Percentiles rank a stretch among this genome's conserved stretches.
These are phyloP conservation scores for Plantago major DNA, from an alignment of 257 asterid genomes.

Conservation along the genomic window DNA sequence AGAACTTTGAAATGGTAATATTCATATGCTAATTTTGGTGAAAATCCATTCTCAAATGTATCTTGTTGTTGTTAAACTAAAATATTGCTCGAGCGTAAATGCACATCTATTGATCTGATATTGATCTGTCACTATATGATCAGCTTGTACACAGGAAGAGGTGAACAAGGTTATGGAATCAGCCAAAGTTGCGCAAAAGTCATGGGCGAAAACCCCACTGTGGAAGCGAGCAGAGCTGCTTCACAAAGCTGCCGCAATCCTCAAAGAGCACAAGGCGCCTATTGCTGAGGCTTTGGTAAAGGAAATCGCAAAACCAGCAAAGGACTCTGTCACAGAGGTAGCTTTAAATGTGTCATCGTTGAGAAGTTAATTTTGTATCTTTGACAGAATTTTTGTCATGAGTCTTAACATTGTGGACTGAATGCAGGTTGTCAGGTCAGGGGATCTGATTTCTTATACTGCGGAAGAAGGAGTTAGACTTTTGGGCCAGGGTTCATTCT, in stretches of 20 bases:
- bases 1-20: too few relatives aligned
- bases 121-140: constrained; percentile 2
- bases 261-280: constrained; percentile 83
- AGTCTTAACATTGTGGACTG: constrained; percentile 4
- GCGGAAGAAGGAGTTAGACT: constrained; percentile 93
- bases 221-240: constrained; percentile 99
- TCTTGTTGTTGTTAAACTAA: neutral
- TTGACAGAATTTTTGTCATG: neutral
- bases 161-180: constrained; percentile 84
- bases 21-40: too few relatives aligned
- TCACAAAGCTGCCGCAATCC: constrained; percentile 93
- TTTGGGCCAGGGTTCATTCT: constrained; percentile 67
- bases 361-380: neutral
- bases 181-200: constrained; percentile 67
- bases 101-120: neutral
- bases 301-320: constrained; percentile 96
- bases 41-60: too few relatives aligned
- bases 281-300: constrained; percentile 90
- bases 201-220: constrained; percentile 88
- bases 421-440: constrained; percentile 57
- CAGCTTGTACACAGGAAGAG: constrained; percentile 95
- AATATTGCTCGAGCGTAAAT: neutral
- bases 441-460: constrained; percentile 65
- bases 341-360: neutral
- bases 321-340: constrained; percentile 93